Base-by-base conservation (phyloP, 345 rosid genomes). In the Isatis tinctoria region DNA sequence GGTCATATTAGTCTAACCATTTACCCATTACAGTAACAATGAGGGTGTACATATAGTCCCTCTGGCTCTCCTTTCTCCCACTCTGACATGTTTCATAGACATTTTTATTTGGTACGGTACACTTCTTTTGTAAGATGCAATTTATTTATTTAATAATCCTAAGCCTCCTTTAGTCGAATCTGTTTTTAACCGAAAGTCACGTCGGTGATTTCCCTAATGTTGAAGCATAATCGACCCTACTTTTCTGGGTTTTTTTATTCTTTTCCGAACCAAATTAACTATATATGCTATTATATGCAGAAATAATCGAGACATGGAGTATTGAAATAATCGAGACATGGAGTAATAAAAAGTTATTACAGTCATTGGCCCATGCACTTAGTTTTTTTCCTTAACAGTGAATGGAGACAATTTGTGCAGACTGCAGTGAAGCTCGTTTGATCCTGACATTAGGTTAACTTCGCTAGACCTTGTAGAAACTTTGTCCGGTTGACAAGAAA, bases 341-440 rank as follows among this genome's bases (percentile, higher is more conserved):
- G 48, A 40, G 67, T 22, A 67, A 60, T 0, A 14, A 60, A 49
- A 66, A 37, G 33, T 74, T 47, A 74, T 53, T 39, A 37, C 44
- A 68, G 74, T 51, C 33, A 60, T 41, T 61, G 69, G 62, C 39
- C 79, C 69, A n/a, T n/a, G n/a, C n/a, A 68, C 54, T 60, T 51
- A 47, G 4, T 51, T 28, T n/a, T 30, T 51, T 61, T 32, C 63
- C 49, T 30, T 7, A 60, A 51, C 40, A 60, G 69, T 41, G 69
- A 60, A 61, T 60, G 69, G 49, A 60, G 79, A 60, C 69, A 75
- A 52, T n/a, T 60, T 60, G 17, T 30, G n/a, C 62, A 51, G 69
- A 58, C 43, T 35, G 66, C 72, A 45, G 53, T 57, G 66, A 5
- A 67, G 17, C 67, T 60, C n/a, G 27, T 75, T 26, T 49, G 62